Conservation (phyloP, 495 filamentous ascomycete genomes). For the Astrothelium macrocarpum region DNA sequence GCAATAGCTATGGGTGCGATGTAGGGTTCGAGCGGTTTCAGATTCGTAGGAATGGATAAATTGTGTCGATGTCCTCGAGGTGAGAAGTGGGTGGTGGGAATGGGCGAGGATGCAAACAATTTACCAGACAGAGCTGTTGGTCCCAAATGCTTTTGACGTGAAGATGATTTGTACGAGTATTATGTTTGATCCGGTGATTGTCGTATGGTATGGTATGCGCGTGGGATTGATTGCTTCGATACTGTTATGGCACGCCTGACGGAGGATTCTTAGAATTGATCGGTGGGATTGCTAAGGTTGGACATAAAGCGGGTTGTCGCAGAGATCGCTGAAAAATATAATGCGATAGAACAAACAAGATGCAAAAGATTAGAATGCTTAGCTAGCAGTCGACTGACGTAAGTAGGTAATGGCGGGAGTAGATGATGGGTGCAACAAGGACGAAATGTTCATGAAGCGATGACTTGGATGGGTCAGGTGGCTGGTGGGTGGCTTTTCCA, state of each 20-base stretch:
- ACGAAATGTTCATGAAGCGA: background rate
- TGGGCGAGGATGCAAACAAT: background rate
- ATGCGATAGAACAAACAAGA: background rate
- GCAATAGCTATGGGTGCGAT: no score
- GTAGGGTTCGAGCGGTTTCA: no score
- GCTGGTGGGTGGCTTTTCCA: background rate
- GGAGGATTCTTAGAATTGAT: background rate
- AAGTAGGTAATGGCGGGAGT: background rate
- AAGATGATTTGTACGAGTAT: background rate
- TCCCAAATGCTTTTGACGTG: background rate
- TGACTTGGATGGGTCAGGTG: slow-evolving; percentile 1
- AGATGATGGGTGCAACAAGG: background rate
- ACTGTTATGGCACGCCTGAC: background rate
- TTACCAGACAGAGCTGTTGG: background rate
- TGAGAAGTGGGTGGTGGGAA: background rate
- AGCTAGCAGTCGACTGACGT: background rate
- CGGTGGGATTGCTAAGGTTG: background rate
- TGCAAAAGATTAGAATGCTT: background rate
- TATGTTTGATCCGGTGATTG: background rate
- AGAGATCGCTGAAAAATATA: background rate
- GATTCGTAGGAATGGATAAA: background rate
- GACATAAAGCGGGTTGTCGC: background rate
- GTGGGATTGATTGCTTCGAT: background rate
- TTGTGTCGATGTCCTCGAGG: background rate
- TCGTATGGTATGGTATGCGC: background rate